Conservation (phyloP, 2,329 filamentous ascomycete species). For the Sphaceloma murrayae region DNA sequence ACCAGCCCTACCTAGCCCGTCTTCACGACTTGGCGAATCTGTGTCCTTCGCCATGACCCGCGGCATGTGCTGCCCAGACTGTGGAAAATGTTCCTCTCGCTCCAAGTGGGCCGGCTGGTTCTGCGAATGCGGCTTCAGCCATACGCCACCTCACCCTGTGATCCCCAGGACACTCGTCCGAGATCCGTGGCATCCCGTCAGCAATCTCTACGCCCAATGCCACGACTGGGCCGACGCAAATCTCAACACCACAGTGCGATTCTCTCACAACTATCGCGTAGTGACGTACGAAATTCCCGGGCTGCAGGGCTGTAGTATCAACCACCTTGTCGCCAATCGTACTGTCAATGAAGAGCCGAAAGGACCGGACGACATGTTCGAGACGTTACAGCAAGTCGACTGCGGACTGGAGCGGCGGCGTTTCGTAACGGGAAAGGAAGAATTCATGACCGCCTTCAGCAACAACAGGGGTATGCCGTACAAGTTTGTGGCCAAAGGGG, state of each 20-base stretch:
- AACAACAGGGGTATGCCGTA: constrained; percentile 49
- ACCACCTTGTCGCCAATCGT: constrained; percentile 49
- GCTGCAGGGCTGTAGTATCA: constrained; percentile 35
- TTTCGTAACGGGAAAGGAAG: constrained; percentile 19
- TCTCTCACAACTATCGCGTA: constrained; percentile 35
- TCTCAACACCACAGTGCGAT: constrained; percentile 28
- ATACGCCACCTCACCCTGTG: constrained; percentile 28
- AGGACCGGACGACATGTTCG: constrained; percentile 55
- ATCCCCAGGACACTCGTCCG: constrained; percentile 26
- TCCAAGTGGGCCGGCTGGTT: constrained; percentile 53
- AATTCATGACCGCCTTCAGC: constrained; percentile 29
- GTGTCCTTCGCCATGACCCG: constrained; percentile 46
- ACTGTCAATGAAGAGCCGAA: constrained; percentile 41
- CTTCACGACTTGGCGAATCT: constrained; percentile 36
- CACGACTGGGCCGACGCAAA: constrained; percentile 26
- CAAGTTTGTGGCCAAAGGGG: constrained; percentile 52
- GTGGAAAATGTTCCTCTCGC: constrained; percentile 52
- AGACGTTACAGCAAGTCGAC: constrained; percentile 34
- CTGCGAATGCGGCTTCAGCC: constrained; percentile 47
- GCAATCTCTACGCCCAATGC: constrained; percentile 27
- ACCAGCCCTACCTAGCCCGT: constrained; percentile 32
- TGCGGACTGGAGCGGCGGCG: constrained; percentile 29
- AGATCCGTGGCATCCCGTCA: constrained; percentile 31
- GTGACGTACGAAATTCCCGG: constrained; percentile 41
- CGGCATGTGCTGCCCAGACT: constrained; percentile 58